Conservation (phyloP, 805 yeast genomes). For the Ogataea ganodermae region DNA sequence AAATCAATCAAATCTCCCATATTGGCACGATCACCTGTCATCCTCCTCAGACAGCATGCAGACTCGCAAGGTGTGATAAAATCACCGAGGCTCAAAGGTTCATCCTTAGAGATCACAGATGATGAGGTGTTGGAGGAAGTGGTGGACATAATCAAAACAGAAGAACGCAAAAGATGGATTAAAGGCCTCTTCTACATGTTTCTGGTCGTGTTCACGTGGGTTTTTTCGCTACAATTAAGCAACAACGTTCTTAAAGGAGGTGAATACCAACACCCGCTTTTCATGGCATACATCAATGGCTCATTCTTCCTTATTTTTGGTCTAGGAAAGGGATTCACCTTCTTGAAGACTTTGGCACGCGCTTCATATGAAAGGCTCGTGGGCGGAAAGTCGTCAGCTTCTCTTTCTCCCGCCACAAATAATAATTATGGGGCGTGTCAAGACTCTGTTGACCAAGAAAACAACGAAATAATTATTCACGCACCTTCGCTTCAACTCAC, state of each 20-base stretch:
- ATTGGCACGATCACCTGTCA: conserved; percentile 23
- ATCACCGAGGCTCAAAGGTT: conserved; percentile 22
- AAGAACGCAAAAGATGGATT: conserved; percentile 45
- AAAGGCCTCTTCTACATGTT: conserved; percentile 45
- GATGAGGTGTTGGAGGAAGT: conserved; percentile 32
- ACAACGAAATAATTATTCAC: conserved; percentile 16
- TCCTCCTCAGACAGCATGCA: conserved; percentile 21
- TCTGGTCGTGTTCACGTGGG: conserved; percentile 48
- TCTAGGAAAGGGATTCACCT: conserved; percentile 36
- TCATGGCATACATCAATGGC: conserved; percentile 51
- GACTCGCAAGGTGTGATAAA: conserved; percentile 14
- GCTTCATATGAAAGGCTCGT: not conserved
- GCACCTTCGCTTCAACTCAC: conserved; percentile 29
- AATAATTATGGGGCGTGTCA: conserved; percentile 11
- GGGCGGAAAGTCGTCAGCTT: not conserved
- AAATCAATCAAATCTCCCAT: conserved; percentile 4
- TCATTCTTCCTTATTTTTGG: conserved; percentile 48
- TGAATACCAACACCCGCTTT: conserved; percentile 49
- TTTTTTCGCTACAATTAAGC: conserved; percentile 49
- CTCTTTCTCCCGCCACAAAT: not conserved
- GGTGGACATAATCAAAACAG: conserved; percentile 33
- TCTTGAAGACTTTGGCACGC: not conserved
- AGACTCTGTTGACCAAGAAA: conserved; percentile 2
- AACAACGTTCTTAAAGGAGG: conserved; percentile 51
- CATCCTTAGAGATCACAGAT: conserved; percentile 17